phyloP scores from a whole-genome alignment of 2,329 filamentous ascomycete genomes.

The Fusarium austroafricanum region DNA sequence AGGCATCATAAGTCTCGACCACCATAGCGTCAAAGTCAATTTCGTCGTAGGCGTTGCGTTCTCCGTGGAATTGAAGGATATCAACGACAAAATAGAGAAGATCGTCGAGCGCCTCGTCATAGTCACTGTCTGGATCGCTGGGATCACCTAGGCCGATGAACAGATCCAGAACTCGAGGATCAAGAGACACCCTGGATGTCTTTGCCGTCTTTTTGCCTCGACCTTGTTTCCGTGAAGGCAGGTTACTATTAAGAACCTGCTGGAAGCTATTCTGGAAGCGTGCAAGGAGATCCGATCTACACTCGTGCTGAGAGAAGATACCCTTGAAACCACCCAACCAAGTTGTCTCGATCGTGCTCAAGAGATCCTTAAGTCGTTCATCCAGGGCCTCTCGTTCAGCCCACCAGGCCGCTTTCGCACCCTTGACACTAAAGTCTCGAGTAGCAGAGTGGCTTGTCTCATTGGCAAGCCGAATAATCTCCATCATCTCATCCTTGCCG shows the following conservation, averaged over 20 bases:
- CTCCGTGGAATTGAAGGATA: conserved; percentile 95
- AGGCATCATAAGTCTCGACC: conserved; percentile 85
- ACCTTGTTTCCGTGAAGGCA: conserved; percentile 81
- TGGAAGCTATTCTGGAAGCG: conserved; percentile 84
- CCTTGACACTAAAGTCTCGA: conserved; percentile 77
- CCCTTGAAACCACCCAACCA: conserved; percentile 97
- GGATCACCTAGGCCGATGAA: conserved; percentile 88
- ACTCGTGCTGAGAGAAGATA: conserved; percentile 83
- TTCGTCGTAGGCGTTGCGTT: conserved; percentile 96
- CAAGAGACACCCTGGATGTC: conserved; percentile 60
- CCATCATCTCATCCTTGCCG: conserved; percentile 80
- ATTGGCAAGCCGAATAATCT: conserved; percentile 86
- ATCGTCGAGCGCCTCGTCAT: conserved; percentile 92
- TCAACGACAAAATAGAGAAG: conserved; percentile 96
- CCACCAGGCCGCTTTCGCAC: conserved; percentile 90
- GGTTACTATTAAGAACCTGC: conserved; percentile 81
- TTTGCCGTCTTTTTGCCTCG: conserved; percentile 64
- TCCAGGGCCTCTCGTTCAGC: conserved; percentile 84
- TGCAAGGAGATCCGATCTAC: conserved; percentile 72
- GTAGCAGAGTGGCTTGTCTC: conserved; percentile 77
- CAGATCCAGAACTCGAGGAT: conserved; percentile 79
- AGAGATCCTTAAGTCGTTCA: conserved; percentile 77
- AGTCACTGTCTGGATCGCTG: conserved; percentile 73
- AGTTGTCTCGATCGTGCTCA: conserved; percentile 87
- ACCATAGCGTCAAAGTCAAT: conserved; percentile 95